A percentile compares a stretch with the other conserved stretches of the same genome.
phyloP scores from a whole-genome alignment of 1,284 basidiomycete species.

The Moesziomyces sp. region DNA sequence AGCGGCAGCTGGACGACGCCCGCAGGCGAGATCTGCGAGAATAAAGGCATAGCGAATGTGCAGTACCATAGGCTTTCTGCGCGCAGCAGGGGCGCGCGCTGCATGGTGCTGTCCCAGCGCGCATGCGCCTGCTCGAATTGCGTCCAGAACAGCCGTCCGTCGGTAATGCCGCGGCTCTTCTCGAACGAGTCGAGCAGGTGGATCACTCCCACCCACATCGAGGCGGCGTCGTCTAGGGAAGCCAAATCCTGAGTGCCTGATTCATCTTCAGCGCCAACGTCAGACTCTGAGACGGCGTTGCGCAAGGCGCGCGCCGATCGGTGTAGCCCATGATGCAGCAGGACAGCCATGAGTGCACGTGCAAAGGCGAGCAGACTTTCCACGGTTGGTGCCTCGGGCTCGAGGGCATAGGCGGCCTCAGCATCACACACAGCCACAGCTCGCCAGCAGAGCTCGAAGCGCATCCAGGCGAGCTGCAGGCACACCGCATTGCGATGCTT shows the following conservation, averaged over 20 bases:
- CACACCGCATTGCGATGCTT: slow-evolving; percentile 21
- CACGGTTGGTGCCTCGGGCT: slow-evolving; percentile 59
- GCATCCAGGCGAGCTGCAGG: slow-evolving; percentile 52
- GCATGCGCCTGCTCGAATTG: slow-evolving; percentile 49
- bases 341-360: slow-evolving; percentile 49
- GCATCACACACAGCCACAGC: slow-evolving; percentile 34
- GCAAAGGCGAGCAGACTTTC: slow-evolving; percentile 27
- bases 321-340: slow-evolving; percentile 58
- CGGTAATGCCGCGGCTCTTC: slow-evolving; percentile 17
- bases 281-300: slow-evolving; percentile 1
- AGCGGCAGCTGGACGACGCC: slow-evolving; percentile 72
- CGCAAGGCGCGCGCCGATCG: slow-evolving; percentile 30
- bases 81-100: slow-evolving; percentile 71
- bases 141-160: slow-evolving; percentile 44
- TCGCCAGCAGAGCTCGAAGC: slow-evolving; percentile 57
- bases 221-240: slow-evolving; percentile 71
- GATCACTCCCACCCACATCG: slow-evolving; percentile 81
- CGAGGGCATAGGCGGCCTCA: slow-evolving; percentile 20
- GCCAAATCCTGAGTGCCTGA: not conserved
- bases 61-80: slow-evolving; percentile 75
- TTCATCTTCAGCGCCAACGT: not conserved
- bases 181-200: slow-evolving; percentile 70
- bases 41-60: slow-evolving; percentile 77
- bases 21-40: slow-evolving; percentile 80
- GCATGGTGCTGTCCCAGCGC: slow-evolving; percentile 56